Evolutionary conservation across 2,329 filamentous ascomycete genomes (phyloP).

Genomic region (Diaporthe australafricana): DNA sequence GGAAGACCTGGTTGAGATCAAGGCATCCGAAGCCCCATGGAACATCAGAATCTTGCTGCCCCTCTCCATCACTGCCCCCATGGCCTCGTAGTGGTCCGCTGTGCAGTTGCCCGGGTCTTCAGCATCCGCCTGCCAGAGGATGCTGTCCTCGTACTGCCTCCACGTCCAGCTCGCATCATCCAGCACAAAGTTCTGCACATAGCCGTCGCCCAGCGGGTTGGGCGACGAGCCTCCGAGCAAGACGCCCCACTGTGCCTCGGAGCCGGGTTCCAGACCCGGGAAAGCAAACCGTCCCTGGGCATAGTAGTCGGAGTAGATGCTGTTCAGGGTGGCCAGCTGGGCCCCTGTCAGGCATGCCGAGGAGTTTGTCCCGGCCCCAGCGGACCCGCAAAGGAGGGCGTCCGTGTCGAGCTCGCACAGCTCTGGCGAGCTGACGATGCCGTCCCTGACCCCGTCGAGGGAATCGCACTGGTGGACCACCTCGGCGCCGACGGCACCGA

Average conservation of each 20-base stretch:
- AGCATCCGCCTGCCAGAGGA: constrained; percentile 42
- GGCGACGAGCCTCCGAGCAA: constrained; percentile 40
- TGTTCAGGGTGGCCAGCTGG: constrained; percentile 50
- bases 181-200: constrained; percentile 45
- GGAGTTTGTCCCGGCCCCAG: background rate
- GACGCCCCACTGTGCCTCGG: constrained; percentile 50
- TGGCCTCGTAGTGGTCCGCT: constrained; percentile 43
- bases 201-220: constrained; percentile 42
- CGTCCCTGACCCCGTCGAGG: constrained; percentile 54
- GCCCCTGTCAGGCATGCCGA: constrained; percentile 38
- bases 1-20: constrained; percentile 48
- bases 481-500: constrained; percentile 52
- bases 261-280: constrained; percentile 55
- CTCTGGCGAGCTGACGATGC: constrained; percentile 47
- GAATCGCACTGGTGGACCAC: constrained; percentile 54
- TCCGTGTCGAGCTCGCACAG: constrained; percentile 41
- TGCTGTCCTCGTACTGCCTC: constrained; percentile 44
- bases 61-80: constrained; percentile 44
- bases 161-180: constrained; percentile 46
- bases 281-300: constrained; percentile 41
- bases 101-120: constrained; percentile 46
- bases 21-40: constrained; percentile 54
- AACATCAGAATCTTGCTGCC: constrained; percentile 57
- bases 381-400: constrained; percentile 46
- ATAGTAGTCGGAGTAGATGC: constrained; percentile 44